Base-by-base conservation (phyloP, 1,139 yeast genomes). In the Taphrina sp. region DNA sequence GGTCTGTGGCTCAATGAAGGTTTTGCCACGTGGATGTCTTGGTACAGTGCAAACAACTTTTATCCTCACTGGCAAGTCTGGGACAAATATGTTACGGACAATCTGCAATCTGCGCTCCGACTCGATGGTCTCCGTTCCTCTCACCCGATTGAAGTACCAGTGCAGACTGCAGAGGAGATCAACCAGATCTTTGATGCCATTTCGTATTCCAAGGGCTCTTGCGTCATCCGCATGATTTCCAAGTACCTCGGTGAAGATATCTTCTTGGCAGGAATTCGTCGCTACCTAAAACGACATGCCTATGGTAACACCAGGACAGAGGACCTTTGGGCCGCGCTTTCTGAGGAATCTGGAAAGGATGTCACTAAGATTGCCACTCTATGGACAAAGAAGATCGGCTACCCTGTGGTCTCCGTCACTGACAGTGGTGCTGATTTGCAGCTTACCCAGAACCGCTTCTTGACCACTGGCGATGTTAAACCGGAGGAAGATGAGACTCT, bases 1-100 rank as follows among this genome's bases (percentile, higher is more conserved):
- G 95, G 86, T 60, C 77, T 87, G 62, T 87, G 95, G 95, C 77
- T 87, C 63, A 87, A 87, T 69, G 95, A 87, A 72, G 95, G 95
- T 24, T 87, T 86, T 66, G 95, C 95, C 45, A 87, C 95, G 44
- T 62, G 64, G 90, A 85, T 85, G 76, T 85, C 92, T 2, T 85
- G 85, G 82, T 77, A 80, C 64, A 85, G 94, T 2, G 80, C 85
- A 64, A 85, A 86, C 69, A 75, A 79, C 64, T 77, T 86, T 66
- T 82, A 77, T 72, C 95, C 95, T 19, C 89, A 84, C 66, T 87
- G 95, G 95, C 82, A 84, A 66, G 86, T 85, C 35, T 87, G 89
- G 81, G 85, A 83, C 65, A 75, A 78, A 34, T 85, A 82, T 64
- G 86, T 84, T 26, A 75, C 82, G 16, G 86, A 80, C 63, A 77